Evolutionary conservation across 2,329 filamentous ascomycete genomes (phyloP).

Genomic region (Colletotrichum gloeosporioides): DNA sequence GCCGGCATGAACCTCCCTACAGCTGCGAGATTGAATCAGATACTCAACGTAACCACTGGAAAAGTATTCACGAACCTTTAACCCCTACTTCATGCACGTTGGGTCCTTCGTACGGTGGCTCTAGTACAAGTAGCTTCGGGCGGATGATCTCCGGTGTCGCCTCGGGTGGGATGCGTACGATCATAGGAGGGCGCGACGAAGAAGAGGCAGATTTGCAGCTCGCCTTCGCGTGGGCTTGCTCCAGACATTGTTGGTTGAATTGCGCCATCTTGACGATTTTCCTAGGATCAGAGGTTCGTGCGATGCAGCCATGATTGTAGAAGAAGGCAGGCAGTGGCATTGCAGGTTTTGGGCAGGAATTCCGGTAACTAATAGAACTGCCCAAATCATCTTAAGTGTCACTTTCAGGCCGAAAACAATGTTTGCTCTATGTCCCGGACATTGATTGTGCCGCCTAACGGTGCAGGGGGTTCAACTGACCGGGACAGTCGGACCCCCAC

Average conservation of each 20-base stretch:
- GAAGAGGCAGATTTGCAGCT: background rate
- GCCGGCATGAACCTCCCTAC: background rate
- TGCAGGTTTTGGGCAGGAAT: background rate
- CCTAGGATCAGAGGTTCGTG: background rate
- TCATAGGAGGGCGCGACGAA: background rate
- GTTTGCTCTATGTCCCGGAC: background rate
- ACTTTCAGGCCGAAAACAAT: background rate
- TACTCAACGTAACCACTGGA: background rate
- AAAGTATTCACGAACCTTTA: background rate
- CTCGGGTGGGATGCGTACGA: background rate
- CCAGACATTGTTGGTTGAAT: background rate
- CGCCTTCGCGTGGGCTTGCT: background rate
- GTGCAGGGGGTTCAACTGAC: background rate
- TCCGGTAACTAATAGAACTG: background rate
- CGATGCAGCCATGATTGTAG: background rate
- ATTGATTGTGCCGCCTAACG: background rate
- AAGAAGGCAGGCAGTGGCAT: background rate
- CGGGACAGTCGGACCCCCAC: background rate
- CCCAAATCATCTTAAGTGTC: background rate
- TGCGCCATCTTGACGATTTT: background rate
- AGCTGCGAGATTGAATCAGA: background rate
- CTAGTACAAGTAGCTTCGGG: background rate
- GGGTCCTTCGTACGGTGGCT: background rate
- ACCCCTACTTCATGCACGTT: background rate
- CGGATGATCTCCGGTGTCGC: background rate